These are phyloP conservation scores for Mortierella sp. DNA, from an alignment of 371 early-diverging fungal species.

Conservation along the genomic window DNA sequence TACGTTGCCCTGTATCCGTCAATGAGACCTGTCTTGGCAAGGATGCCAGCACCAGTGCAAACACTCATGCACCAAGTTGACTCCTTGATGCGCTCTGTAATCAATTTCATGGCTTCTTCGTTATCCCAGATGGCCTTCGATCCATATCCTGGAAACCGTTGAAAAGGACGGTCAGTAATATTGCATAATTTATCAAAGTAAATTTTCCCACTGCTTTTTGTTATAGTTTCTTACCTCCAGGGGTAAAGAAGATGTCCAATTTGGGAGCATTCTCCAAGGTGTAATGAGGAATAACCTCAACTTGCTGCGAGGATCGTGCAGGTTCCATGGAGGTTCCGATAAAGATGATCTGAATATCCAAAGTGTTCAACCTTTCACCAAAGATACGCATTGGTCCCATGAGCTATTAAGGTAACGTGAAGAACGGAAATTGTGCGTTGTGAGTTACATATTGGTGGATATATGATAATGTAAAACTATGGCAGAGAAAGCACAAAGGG, in stretches of 20 bases:
- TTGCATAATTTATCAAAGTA: not conserved
- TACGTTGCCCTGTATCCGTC: conserved; percentile 60
- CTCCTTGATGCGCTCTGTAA: conserved; percentile 31
- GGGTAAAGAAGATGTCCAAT: conserved; percentile 40
- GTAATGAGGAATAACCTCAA: conserved; percentile 25
- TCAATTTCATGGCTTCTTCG: conserved; percentile 3
- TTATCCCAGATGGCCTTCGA: conserved; percentile 2
- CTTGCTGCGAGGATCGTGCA: conserved; percentile 33
- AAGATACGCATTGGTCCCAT: conserved; percentile 57
- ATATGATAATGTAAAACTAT: not conserved
- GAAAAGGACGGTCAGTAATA: not conserved
- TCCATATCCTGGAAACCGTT: conserved; percentile 25
- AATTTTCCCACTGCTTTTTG: not conserved
- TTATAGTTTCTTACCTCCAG: conserved; percentile 29
- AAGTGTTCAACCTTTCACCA: conserved; percentile 28
- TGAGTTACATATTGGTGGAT: not conserved
- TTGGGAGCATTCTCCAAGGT: conserved; percentile 39
- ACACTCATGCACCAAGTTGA: conserved; percentile 55
- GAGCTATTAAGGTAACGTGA: conserved; percentile 10
- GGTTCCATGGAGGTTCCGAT: conserved; percentile 22
- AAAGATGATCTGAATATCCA: conserved; percentile 43
- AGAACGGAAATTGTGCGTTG: not conserved
- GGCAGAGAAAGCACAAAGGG: not conserved
- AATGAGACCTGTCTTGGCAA: conserved; percentile 61
- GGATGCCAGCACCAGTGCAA: conserved; percentile 62